These are phyloP conservation scores for Botrytis cinerea DNA, from an alignment of 2,329 filamentous ascomycete species.

Conservation along the genomic window DNA sequence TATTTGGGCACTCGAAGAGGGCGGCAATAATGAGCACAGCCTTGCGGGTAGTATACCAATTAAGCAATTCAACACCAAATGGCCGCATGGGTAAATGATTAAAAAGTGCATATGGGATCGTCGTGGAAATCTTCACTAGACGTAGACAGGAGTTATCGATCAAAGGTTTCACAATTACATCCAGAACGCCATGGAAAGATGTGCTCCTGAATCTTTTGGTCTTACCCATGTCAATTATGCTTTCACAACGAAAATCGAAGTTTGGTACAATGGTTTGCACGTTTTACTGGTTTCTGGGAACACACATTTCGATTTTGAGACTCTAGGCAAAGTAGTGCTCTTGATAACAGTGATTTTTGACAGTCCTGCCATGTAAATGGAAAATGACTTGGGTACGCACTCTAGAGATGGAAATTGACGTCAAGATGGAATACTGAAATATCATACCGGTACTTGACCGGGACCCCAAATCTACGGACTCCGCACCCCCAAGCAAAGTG, in stretches of 20 bases:
- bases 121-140: conserved; percentile 27
- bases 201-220: neutral
- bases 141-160: conserved; percentile 20
- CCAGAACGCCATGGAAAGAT: conserved; percentile 9
- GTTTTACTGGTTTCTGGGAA: neutral
- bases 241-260: conserved; percentile 19
- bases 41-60: conserved; percentile 58
- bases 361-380: neutral
- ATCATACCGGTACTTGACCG: neutral
- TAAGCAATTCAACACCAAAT: conserved; percentile 45
- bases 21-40: conserved; percentile 56
- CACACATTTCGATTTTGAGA: neutral
- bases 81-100: conserved; percentile 20
- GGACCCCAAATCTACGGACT: neutral
- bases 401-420: neutral
- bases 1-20: conserved; percentile 50
- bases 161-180: conserved; percentile 22
- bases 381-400: neutral
- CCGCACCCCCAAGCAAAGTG: neutral
- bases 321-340: neutral
- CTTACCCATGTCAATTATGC: conserved; percentile 9
- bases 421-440: neutral
- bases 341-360: conserved; percentile 15
- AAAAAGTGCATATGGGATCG: conserved; percentile 26
- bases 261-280: neutral